Conservation (phyloP, 228 moss, liverwort and hornwort species). For the Sphagnum fallax region DNA sequence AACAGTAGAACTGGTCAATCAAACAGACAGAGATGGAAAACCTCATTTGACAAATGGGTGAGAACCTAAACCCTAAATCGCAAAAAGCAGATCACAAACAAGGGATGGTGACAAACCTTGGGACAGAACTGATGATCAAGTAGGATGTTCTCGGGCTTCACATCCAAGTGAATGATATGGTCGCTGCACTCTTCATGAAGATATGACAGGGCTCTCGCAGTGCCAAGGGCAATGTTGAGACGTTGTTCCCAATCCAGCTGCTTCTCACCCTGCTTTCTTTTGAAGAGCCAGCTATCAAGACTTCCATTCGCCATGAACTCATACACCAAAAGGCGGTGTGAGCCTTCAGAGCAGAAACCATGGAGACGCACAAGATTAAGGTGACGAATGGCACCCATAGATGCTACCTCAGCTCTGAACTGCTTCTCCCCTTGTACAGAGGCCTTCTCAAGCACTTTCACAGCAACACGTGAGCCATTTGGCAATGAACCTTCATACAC, state of each 20-base stretch:
- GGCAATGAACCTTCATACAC: conserved; percentile 69
- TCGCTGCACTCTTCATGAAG: conserved; percentile 80
- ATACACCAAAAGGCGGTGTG: conserved; percentile 66
- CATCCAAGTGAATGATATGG: conserved; percentile 75
- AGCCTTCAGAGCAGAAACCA: conserved; percentile 70
- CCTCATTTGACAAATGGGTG: too few relatives aligned
- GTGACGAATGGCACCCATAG: conserved; percentile 77
- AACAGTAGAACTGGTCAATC: too few relatives aligned
- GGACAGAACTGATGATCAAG: conserved; percentile 63
- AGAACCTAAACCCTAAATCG: too few relatives aligned
- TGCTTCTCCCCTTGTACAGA: conserved; percentile 70
- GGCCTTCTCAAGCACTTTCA: conserved; percentile 76
- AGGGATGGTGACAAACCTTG: conserved; percentile 32
- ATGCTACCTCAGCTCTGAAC: conserved; percentile 70
- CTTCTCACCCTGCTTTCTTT: conserved; percentile 47
- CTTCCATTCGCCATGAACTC: conserved; percentile 84
- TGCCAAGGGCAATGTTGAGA: conserved; percentile 65
- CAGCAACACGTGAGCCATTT: conserved; percentile 71
- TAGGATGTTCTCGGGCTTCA: conserved; percentile 89
- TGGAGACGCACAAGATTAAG: conserved; percentile 62
- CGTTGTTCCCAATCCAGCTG: conserved; percentile 67
- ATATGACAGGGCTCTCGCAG: conserved; percentile 66
- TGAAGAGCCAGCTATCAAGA: conserved; percentile 78
- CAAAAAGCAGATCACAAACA: too few relatives aligned
- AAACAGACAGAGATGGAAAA: too few relatives aligned